Conservation (phyloP, 441 rosid genomes). For the Gossypium aridum region DNA sequence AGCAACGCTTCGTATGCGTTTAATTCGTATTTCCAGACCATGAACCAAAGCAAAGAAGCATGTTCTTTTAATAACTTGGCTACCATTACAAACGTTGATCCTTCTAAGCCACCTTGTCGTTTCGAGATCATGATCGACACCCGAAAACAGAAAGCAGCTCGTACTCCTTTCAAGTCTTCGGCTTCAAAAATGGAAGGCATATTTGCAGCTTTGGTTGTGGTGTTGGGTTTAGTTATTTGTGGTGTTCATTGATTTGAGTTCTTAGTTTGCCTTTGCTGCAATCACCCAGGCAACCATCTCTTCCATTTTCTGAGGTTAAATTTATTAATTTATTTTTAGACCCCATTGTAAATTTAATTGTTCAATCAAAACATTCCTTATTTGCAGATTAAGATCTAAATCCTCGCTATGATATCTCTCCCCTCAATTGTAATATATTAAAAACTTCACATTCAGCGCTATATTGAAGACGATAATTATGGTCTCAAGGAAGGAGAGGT, state of each 20-base stretch:
- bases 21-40: slow-evolving; percentile 67
- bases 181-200: slow-evolving; percentile 16
- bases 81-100: slow-evolving; percentile 43
- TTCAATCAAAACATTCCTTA: no score
- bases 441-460: no score
- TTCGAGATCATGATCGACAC: slow-evolving; percentile 61
- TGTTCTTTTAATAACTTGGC: slow-evolving; percentile 44
- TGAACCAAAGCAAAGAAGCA: slow-evolving; percentile 49
- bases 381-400: no score
- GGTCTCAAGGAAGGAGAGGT: no score
- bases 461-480: no score
- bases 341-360: not conserved
- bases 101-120: slow-evolving; percentile 52
- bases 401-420: no score
- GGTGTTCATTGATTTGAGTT: slow-evolving; percentile 15
- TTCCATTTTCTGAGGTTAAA: not conserved
- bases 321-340: not conserved
- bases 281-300: not conserved
- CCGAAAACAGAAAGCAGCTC: slow-evolving; percentile 27
- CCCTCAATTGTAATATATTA: no score
- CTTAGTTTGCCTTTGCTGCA: slow-evolving; percentile 1
- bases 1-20: slow-evolving; percentile 84
- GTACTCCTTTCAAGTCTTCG: slow-evolving; percentile 5
- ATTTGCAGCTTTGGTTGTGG: slow-evolving; percentile 5
- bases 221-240: slow-evolving; percentile 11